Percentiles rank a stretch among this genome's conserved stretches.
Evolutionary conservation across 768 basidiomycete genomes (phyloP).

Genomic region (Termitomyces sp.): DNA sequence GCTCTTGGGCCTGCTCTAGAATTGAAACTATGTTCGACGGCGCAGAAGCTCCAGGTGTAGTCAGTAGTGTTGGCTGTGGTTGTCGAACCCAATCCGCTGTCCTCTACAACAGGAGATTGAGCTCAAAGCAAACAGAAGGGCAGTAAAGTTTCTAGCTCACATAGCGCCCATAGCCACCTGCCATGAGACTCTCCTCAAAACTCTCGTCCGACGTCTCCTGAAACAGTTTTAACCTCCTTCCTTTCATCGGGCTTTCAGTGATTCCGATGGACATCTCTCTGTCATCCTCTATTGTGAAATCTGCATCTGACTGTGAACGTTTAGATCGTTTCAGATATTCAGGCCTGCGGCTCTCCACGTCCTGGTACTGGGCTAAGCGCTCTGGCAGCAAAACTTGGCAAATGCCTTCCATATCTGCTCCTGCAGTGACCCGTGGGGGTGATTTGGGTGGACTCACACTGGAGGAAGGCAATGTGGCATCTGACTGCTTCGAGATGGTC

Average conservation of each 20-base stretch:
- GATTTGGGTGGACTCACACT: conserved; percentile 16
- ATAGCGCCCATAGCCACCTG: conserved; percentile 74
- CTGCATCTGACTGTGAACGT: conserved; percentile 37
- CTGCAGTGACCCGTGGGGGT: conserved; percentile 25
- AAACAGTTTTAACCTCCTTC: conserved; percentile 67
- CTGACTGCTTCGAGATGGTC: conserved; percentile 1
- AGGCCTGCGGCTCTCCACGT: conserved; percentile 59
- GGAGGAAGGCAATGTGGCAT: conserved; percentile 1
- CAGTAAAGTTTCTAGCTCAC: conserved; percentile 30
- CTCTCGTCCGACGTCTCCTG: conserved; percentile 82
- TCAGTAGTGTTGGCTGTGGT: conserved; percentile 41
- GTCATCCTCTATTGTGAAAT: conserved; percentile 31
- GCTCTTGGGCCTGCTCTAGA: conserved; percentile 32
- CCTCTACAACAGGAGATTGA: conserved; percentile 26
- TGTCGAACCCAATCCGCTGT: conserved; percentile 60
- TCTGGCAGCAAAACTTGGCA: conserved; percentile 48
- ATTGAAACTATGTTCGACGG: conserved; percentile 36
- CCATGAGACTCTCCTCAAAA: conserved; percentile 81
- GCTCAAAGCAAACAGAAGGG: neutral
- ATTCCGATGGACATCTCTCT: conserved; percentile 44
- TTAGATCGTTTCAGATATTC: conserved; percentile 66
- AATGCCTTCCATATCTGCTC: conserved; percentile 58
- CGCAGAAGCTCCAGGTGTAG: conserved; percentile 33
- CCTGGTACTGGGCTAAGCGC: conserved; percentile 39
- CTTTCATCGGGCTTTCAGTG: conserved; percentile 65